Conservation (phyloP, 805 yeast genomes). For the Saturnispora dispora region DNA sequence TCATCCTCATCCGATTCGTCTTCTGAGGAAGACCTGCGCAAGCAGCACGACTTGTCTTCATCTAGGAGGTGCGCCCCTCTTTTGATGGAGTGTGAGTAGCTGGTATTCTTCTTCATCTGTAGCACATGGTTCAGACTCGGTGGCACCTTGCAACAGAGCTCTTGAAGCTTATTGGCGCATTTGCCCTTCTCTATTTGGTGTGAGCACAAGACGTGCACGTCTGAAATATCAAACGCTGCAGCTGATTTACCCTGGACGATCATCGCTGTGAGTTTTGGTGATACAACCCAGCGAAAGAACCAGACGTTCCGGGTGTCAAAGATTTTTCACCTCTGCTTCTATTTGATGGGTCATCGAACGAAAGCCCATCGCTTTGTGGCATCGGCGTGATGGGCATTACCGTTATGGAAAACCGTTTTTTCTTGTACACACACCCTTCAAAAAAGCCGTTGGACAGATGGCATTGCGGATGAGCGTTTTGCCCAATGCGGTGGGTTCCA, state of each 20-base stretch:
- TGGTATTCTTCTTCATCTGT: neutral
- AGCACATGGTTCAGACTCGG: neutral
- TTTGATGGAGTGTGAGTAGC: neutral
- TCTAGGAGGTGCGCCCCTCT: neutral
- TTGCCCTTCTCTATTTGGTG: neutral
- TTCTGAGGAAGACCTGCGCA: neutral
- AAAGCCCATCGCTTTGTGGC: neutral
- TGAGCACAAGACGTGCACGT: neutral
- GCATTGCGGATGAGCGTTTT: neutral
- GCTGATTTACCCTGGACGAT: neutral
- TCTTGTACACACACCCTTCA: neutral
- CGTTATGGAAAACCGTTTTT: neutral
- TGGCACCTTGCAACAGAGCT: neutral
- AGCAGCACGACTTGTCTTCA: neutral
- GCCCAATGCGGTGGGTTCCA: neutral
- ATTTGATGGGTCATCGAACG: neutral
- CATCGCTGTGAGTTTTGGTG: neutral
- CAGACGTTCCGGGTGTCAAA: neutral
- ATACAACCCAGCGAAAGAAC: neutral
- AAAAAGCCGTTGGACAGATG: neutral
- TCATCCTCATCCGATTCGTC: neutral
- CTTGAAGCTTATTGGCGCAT: neutral
- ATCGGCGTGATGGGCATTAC: neutral
- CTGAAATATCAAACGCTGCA: neutral
- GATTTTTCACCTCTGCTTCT: neutral